Conservation (phyloP, 129 eudicot species). For the Escallonia herrerae region DNA sequence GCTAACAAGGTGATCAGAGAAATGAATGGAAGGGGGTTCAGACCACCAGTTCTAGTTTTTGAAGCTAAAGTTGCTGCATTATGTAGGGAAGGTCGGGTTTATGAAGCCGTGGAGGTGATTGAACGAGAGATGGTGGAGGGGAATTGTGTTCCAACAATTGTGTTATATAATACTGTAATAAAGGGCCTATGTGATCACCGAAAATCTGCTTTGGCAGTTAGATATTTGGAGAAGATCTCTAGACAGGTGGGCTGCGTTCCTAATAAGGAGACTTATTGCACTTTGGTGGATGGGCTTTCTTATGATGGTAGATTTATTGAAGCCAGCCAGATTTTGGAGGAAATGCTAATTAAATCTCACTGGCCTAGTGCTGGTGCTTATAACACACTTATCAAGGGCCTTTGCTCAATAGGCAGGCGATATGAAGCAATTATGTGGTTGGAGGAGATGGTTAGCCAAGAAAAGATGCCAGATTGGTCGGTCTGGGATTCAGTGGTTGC, state of each 20-base stretch:
- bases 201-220: constrained; percentile 37
- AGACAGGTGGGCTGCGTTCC: constrained; percentile 59
- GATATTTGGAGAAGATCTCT: constrained; percentile 47
- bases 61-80: constrained; percentile 76
- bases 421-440: constrained; percentile 79
- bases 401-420: constrained; percentile 48
- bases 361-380: constrained; percentile 46
- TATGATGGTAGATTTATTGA: constrained; percentile 52
- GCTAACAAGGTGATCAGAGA: constrained; percentile 60
- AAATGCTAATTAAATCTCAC: constrained; percentile 49
- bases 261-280: constrained; percentile 47
- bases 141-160: constrained; percentile 60
- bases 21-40: constrained; percentile 66
- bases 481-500: constrained; percentile 51
- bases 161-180: constrained; percentile 46
- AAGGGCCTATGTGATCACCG: constrained; percentile 55
- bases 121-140: constrained; percentile 55
- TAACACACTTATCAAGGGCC: constrained; percentile 49
- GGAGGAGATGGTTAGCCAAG: constrained; percentile 83
- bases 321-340: constrained; percentile 68
- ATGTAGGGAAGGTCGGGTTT: constrained; percentile 32
- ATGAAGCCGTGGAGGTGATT: constrained; percentile 60
- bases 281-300: constrained; percentile 66
- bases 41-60: constrained; percentile 33
- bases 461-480: constrained; percentile 41